These are phyloP conservation scores for Fusarium miscanthi DNA, from an alignment of 2,329 filamentous ascomycete genomes.

Conservation along the genomic window DNA sequence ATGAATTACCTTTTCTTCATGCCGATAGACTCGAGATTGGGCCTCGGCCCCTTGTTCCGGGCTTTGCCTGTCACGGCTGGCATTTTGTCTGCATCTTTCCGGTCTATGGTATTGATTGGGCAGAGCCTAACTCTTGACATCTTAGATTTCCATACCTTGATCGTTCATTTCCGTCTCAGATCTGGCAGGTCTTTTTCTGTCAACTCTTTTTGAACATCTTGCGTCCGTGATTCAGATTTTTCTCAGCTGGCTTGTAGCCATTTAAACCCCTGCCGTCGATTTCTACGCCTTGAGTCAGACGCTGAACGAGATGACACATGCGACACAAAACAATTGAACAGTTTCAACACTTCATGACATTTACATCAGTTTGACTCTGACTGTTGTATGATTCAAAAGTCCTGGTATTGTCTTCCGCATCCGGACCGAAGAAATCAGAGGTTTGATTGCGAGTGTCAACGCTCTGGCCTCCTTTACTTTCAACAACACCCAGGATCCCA, in stretches of 20 bases:
- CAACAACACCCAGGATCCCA: conserved; percentile 32
- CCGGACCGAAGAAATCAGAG: conserved; percentile 29
- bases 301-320: not conserved
- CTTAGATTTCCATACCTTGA: conserved; percentile 32
- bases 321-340: conserved; percentile 4
- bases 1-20: conserved; percentile 15
- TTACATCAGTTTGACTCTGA: not conserved
- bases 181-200: conserved; percentile 26
- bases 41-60: conserved; percentile 33
- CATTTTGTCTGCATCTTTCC: conserved; percentile 13
- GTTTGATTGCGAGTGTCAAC: conserved; percentile 40
- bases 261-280: conserved; percentile 13
- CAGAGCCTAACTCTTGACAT: conserved; percentile 34
- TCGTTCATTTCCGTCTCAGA: conserved; percentile 40
- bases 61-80: conserved; percentile 19
- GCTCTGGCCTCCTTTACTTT: conserved; percentile 31
- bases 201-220: conserved; percentile 20
- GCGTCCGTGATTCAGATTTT: conserved; percentile 15
- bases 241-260: conserved; percentile 5
- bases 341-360: not conserved
- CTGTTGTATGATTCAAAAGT: conserved; percentile 1
- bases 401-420: conserved; percentile 7
- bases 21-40: conserved; percentile 29
- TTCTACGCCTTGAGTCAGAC: conserved; percentile 11
- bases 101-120: conserved; percentile 32